Conservation (phyloP, 352 stramenopile genomes). For the Pythium dissimile region DNA sequence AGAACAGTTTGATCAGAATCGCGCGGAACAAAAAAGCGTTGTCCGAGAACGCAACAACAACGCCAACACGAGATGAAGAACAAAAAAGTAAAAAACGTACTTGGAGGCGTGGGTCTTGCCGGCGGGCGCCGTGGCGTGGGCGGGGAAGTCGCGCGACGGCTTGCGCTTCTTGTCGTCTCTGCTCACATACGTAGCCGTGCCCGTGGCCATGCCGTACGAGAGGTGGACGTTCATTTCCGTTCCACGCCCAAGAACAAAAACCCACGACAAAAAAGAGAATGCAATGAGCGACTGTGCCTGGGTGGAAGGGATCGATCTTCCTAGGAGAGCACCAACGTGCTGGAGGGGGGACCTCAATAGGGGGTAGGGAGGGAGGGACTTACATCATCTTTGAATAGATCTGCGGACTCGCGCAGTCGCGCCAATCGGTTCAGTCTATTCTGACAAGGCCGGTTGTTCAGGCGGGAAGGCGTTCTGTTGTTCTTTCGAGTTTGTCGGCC, state of each 20-base stretch:
- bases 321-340: too few species aligned
- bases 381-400: conserved; percentile 24
- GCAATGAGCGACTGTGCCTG: conserved; percentile 5
- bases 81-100: conserved; percentile 7
- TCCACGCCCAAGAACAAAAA: background rate
- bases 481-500: conserved; percentile 7
- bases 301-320: background rate
- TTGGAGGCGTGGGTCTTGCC: conserved; percentile 39
- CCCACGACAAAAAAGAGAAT: background rate
- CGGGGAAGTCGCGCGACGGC: conserved; percentile 73
- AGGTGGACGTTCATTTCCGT: conserved; percentile 19
- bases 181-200: conserved; percentile 7
- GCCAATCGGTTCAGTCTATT: conserved; percentile 17
- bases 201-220: conserved; percentile 14
- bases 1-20: background rate
- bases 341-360: background rate
- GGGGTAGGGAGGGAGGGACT: conserved; percentile 1
- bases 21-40: too few species aligned
- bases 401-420: conserved; percentile 1
- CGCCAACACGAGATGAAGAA: background rate
- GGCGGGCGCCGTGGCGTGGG: conserved; percentile 58
- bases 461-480: background rate
- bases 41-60: too few species aligned
- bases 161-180: conserved; percentile 86
- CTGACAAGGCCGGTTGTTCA: too few species aligned